Evolutionary conservation across 495 filamentous ascomycete species (phyloP).

Genomic region (Chaetomium tenue): DNA sequence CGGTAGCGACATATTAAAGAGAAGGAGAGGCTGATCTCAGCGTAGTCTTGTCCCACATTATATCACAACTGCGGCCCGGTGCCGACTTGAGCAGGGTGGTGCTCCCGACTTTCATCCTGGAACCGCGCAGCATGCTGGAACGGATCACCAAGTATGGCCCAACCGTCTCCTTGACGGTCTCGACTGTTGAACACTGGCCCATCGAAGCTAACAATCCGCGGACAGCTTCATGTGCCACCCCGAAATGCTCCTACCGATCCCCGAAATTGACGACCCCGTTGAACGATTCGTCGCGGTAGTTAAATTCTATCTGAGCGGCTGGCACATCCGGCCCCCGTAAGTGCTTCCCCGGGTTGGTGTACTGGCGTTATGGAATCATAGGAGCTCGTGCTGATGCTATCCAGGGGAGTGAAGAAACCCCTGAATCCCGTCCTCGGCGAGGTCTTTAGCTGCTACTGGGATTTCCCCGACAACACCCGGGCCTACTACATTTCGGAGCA

Average conservation of each 20-base stretch:
- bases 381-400: slow-evolving; percentile 24
- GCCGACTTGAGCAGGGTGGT: slow-evolving; percentile 93
- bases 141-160: slow-evolving; percentile 86
- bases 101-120: slow-evolving; percentile 95
- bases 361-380: neutral
- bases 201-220: slow-evolving; percentile 28
- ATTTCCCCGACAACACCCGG: slow-evolving; percentile 78
- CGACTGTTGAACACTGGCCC: neutral
- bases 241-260: slow-evolving; percentile 86
- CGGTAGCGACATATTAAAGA: neutral
- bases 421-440: slow-evolving; percentile 97
- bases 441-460: slow-evolving; percentile 93
- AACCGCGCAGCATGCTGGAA: slow-evolving; percentile 96
- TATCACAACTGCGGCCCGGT: slow-evolving; percentile 91
- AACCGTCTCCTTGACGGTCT: neutral
- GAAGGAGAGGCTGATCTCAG: slow-evolving; percentile 15
- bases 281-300: slow-evolving; percentile 90
- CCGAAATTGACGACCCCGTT: slow-evolving; percentile 83
- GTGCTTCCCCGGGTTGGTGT: slow-evolving; percentile 31
- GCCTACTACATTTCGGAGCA: slow-evolving; percentile 98
- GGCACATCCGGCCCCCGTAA: slow-evolving; percentile 98
- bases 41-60: slow-evolving; percentile 87
- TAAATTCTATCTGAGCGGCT: slow-evolving; percentile 96
- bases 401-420: slow-evolving; percentile 95
- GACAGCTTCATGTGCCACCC: slow-evolving; percentile 98